Conservation (phyloP, 257 asterid genomes). For the Rehmannia glutinosa region DNA sequence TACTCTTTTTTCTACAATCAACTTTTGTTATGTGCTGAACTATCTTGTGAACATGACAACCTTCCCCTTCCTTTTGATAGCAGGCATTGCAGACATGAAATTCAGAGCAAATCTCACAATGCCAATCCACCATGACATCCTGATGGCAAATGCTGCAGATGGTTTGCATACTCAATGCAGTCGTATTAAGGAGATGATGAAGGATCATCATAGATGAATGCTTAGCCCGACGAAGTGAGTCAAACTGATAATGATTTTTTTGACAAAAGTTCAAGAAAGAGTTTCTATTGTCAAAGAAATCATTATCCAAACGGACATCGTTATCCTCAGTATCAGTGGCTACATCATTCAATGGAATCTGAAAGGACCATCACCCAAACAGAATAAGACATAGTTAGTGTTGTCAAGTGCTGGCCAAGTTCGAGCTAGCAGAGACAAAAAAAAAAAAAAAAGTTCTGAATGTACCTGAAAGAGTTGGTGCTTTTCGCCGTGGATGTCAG, state of each 20-base stretch:
- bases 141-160: constrained; percentile 36
- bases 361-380: constrained; percentile 4
- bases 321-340: constrained; percentile 44
- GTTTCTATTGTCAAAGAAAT: constrained; percentile 43
- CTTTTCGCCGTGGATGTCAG: constrained; percentile 39
- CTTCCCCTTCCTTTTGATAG: constrained; percentile 27
- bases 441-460: neutral
- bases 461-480: constrained; percentile 50
- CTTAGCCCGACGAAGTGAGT: constrained; percentile 69
- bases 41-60: constrained; percentile 29
- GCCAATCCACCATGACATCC: constrained; percentile 28
- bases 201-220: constrained; percentile 88
- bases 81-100: constrained; percentile 37
- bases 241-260: constrained; percentile 55
- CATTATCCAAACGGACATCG: constrained; percentile 40
- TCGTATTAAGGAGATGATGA: constrained; percentile 43
- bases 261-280: constrained; percentile 67
- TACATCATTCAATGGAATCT: constrained; percentile 35
- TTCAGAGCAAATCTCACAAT: constrained; percentile 34
- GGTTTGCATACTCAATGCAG: constrained; percentile 4
- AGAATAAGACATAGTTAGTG: neutral
- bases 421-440: neutral
- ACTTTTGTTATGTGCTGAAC: neutral
- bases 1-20: constrained; percentile 5
- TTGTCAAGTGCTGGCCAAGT: neutral